Percentiles rank a stretch among this genome's conserved stretches.
Evolutionary conservation across 2,329 filamentous ascomycete species (phyloP).

Genomic region (Neonectria faginata): DNA sequence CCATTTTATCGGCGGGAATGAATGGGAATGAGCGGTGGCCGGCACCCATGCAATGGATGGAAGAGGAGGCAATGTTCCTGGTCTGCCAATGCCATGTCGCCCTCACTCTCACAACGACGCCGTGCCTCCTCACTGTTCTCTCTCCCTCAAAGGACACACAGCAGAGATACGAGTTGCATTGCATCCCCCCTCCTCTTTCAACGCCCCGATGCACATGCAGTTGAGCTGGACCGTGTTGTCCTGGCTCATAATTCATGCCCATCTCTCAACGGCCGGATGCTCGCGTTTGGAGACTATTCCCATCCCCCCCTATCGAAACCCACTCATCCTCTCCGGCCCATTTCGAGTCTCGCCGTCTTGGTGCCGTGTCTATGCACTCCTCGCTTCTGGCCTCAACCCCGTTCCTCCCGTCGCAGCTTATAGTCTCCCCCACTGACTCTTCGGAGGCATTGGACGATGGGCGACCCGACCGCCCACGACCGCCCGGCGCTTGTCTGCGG

Average conservation of each 20-base stretch:
- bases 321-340: slow-evolving; percentile 7
- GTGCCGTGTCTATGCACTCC: slow-evolving; percentile 1
- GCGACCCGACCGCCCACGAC: slow-evolving; percentile 22
- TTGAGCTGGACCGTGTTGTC: slow-evolving; percentile 18
- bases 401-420: slow-evolving; percentile 30
- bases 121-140: slow-evolving; percentile 7
- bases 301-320: slow-evolving; percentile 15
- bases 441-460: slow-evolving; percentile 22
- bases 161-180: slow-evolving; percentile 12
- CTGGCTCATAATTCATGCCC: slow-evolving; percentile 8
- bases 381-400: slow-evolving; percentile 20
- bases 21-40: neutral
- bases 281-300: slow-evolving; percentile 4
- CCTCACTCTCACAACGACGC: slow-evolving; percentile 5
- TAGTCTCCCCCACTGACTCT: slow-evolving; percentile 27
- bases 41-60: neutral
- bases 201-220: neutral
- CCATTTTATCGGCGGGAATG: slow-evolving; percentile 2
- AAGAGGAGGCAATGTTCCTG: neutral
- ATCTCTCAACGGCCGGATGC: slow-evolving; percentile 5
- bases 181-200: slow-evolving; percentile 3
- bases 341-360: neutral
- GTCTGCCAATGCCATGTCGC: neutral
- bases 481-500: slow-evolving; percentile 3
- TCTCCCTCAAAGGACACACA: slow-evolving; percentile 1